Evolutionary conservation across 371 early-diverging fungal species (phyloP).

Genomic region (Mortierella sp.): DNA sequence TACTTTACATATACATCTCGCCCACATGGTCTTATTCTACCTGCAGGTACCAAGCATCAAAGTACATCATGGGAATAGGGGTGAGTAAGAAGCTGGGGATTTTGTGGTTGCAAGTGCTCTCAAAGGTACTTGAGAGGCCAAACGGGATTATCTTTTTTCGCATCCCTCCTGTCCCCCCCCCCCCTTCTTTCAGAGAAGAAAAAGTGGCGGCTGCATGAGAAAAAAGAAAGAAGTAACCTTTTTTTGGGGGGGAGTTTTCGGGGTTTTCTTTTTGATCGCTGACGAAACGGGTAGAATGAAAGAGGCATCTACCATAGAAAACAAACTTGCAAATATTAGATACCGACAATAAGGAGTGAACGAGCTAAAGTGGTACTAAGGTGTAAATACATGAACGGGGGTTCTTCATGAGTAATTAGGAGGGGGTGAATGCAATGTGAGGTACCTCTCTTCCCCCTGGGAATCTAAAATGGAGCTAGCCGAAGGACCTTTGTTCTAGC

Average conservation of each 20-base stretch:
- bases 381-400: too few species aligned
- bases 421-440: not conserved
- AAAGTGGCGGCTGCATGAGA: not conserved
- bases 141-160: not conserved
- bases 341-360: too few species aligned
- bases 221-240: not conserved
- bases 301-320: too few species aligned
- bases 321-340: too few species aligned
- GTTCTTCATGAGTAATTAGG: not conserved
- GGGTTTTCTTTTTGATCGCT: not conserved
- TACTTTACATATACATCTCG: not conserved
- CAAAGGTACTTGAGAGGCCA: constrained; percentile 4
- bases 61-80: not conserved
- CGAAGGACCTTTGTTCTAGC: not conserved
- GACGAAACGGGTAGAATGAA: not conserved
- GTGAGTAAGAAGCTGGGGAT: not conserved
- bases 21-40: not conserved
- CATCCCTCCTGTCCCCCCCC: not conserved
- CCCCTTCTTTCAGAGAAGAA: not conserved
- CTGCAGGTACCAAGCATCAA: not conserved
- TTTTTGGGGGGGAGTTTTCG: not conserved
- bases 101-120: not conserved
- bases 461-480: constrained; percentile 4
- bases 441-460: not conserved
- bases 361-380: too few species aligned